These are phyloP conservation scores for Centaurea solstitialis DNA, from an alignment of 129 eudicot genomes.

Conservation along the genomic window DNA sequence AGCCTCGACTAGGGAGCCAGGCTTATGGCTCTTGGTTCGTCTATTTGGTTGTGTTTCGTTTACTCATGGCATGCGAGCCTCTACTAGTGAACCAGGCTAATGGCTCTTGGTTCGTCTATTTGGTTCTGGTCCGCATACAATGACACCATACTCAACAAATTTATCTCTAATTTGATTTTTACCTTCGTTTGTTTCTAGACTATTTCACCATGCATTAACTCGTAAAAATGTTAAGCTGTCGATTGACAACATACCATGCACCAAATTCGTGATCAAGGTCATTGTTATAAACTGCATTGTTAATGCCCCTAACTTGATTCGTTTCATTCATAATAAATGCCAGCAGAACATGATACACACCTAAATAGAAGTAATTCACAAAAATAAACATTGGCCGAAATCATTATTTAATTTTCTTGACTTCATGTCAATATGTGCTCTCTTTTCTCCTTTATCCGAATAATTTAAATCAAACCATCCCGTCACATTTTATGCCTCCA, in stretches of 20 bases:
- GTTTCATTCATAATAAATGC: too few species aligned
- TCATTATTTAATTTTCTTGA: background rate
- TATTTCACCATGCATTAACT: too few species aligned
- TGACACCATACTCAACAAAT: too few species aligned
- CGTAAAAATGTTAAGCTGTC: background rate
- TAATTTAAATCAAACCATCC: background rate
- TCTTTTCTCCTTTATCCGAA: background rate
- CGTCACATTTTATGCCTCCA: background rate
- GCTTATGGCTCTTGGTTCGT: background rate
- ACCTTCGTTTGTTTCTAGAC: background rate
- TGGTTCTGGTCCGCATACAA: background rate
- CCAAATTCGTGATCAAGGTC: background rate
- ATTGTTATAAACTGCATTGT: background rate
- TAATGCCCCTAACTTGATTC: background rate
- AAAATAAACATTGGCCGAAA: too few species aligned
- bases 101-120: background rate
- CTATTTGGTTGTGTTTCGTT: background rate
- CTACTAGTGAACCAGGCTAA: background rate
- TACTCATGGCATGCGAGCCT: too few species aligned
- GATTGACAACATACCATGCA: background rate
- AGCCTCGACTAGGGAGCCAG: background rate
- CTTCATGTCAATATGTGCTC: too few species aligned
- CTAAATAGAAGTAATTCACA: background rate
- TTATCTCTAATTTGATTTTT: background rate
- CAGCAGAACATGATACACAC: background rate